Evolutionary conservation across 1,284 basidiomycete genomes (phyloP).

Genomic region (Wallemia hederae): DNA sequence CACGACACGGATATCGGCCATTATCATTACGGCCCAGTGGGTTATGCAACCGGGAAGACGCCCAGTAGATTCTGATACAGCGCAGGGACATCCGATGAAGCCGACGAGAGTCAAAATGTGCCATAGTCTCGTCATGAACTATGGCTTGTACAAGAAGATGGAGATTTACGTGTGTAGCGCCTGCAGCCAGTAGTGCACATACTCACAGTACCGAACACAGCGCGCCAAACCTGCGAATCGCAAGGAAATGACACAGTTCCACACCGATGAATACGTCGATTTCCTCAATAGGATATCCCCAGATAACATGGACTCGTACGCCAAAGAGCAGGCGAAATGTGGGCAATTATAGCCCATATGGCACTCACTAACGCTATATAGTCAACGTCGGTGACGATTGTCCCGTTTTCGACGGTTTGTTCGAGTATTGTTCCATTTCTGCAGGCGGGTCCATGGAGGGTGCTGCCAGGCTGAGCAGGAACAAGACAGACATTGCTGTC

Average conservation of each 20-base stretch:
- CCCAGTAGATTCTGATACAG: not conserved
- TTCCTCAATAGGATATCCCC: slow-evolving; percentile 60
- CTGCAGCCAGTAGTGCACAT: not conserved
- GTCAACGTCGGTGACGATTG: slow-evolving; percentile 80
- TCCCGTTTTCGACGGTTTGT: slow-evolving; percentile 89
- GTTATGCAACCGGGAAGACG: slow-evolving; percentile 26
- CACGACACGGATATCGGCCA: slow-evolving; percentile 87
- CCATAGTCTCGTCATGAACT: slow-evolving; percentile 98
- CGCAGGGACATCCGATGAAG: slow-evolving; percentile 36
- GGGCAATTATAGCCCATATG: slow-evolving; percentile 8
- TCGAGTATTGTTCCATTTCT: slow-evolving; percentile 95
- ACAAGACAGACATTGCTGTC: slow-evolving; percentile 94
- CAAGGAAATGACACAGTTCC: slow-evolving; percentile 86
- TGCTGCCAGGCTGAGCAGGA: slow-evolving; percentile 69
- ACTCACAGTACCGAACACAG: slow-evolving; percentile 20
- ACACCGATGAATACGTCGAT: slow-evolving; percentile 79
- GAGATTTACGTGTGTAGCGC: slow-evolving; percentile 59
- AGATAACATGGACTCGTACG: slow-evolving; percentile 54
- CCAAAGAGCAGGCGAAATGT: slow-evolving; percentile 94
- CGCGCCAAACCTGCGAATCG: slow-evolving; percentile 96
- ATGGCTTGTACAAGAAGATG: slow-evolving; percentile 89
- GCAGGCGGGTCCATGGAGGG: slow-evolving; percentile 99
- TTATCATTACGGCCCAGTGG: slow-evolving; percentile 91
- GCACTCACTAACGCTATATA: not conserved
- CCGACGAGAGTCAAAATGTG: slow-evolving; percentile 96